Evolutionary conservation across 371 early-diverging fungal genomes (phyloP).

Genomic region (Mortierella sp.): DNA sequence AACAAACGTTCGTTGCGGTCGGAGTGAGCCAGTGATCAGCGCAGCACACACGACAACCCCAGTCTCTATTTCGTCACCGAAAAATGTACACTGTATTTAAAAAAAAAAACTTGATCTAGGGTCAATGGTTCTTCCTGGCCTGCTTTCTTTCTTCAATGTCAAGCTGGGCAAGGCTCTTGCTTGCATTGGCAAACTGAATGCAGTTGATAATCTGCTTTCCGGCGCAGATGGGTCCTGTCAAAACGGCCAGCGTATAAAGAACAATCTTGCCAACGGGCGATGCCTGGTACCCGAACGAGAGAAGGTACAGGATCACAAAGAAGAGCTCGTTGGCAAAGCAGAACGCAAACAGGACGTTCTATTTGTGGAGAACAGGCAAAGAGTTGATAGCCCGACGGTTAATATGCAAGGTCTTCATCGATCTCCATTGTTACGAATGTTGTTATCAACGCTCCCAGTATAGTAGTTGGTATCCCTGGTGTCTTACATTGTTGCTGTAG

Average conservation of each 20-base stretch:
- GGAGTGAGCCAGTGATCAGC: no score
- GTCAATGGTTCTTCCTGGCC: slow-evolving; percentile 30
- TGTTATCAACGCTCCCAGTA: no score
- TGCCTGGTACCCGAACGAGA: slow-evolving; percentile 53
- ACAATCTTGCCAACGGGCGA: slow-evolving; percentile 22
- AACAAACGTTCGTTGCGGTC: no score
- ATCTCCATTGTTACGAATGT: no score
- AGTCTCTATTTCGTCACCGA: no score
- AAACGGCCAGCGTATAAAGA: slow-evolving; percentile 49
- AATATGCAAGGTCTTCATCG: no score
- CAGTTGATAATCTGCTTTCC: slow-evolving; percentile 92
- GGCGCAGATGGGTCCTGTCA: slow-evolving; percentile 82
- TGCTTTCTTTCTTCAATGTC: slow-evolving; percentile 71
- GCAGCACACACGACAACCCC: no score
- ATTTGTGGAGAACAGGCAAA: not conserved
- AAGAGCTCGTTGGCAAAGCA: slow-evolving; percentile 93
- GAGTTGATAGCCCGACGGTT: no score
- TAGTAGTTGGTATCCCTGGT: not conserved
- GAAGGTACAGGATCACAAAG: slow-evolving; percentile 87
- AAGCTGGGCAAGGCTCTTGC: slow-evolving; percentile 76
- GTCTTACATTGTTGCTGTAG: slow-evolving; percentile 84
- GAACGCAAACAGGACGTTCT: slow-evolving; percentile 87
- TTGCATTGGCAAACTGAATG: slow-evolving; percentile 90
- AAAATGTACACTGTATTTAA: no score
- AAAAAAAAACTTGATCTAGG: no score